These are phyloP conservation scores for Xerocomellus chrysenteron DNA, from an alignment of 768 basidiomycete genomes.

Conservation along the genomic window DNA sequence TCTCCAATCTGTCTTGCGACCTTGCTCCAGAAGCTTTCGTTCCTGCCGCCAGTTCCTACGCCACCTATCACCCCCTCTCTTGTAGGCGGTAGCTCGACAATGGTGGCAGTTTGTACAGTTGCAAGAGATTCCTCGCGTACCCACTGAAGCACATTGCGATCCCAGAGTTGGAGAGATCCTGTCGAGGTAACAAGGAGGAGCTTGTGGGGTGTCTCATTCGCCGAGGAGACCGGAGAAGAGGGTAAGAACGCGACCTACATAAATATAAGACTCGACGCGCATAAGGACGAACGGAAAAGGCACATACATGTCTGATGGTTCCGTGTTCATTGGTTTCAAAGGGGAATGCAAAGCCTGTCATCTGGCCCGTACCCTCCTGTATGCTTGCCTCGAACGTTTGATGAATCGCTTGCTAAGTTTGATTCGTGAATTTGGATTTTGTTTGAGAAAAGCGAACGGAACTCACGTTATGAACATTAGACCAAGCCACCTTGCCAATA, in stretches of 20 bases:
- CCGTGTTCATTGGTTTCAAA: slow-evolving; percentile 70
- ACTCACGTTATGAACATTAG: slow-evolving; percentile 52
- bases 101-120: slow-evolving; percentile 57
- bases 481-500: slow-evolving; percentile 69
- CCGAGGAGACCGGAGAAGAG: slow-evolving; percentile 37
- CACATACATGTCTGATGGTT: slow-evolving; percentile 60
- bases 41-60: not conserved
- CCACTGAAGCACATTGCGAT: slow-evolving; percentile 62
- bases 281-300: not conserved
- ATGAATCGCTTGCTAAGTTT: slow-evolving; percentile 49
- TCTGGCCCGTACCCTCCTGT: slow-evolving; percentile 43
- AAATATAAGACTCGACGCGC: not conserved
- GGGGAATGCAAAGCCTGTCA: slow-evolving; percentile 55
- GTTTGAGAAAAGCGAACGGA: not conserved
- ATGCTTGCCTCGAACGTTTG: slow-evolving; percentile 53
- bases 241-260: slow-evolving; percentile 51
- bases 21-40: slow-evolving; percentile 51
- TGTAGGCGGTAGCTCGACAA: slow-evolving; percentile 76
- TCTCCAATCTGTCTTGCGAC: slow-evolving; percentile 57
- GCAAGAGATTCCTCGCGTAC: slow-evolving; percentile 79
- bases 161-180: slow-evolving; percentile 76
- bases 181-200: slow-evolving; percentile 67
- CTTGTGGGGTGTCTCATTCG: slow-evolving; percentile 36
- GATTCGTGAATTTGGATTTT: not conserved
- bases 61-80: slow-evolving; percentile 23